Evolutionary conservation across 768 basidiomycete species (phyloP), one percentile per base, ranked within the genome.

Genomic region (Lactarius sp.): DNA sequence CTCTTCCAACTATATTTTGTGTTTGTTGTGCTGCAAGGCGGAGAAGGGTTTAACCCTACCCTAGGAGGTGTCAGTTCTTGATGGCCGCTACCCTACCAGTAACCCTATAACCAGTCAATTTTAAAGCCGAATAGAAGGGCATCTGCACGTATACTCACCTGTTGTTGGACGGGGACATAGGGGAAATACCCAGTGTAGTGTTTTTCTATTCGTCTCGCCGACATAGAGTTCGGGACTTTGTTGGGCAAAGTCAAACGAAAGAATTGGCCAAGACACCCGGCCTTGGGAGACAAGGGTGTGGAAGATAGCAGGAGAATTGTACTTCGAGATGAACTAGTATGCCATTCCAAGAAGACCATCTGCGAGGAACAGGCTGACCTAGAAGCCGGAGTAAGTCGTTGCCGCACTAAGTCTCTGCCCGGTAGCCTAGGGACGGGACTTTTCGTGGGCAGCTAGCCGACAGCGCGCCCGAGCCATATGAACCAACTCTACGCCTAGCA

Each of bases 191-290:
- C 63, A 16, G 52, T 22, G 56, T 58, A 64, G 39, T 53, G 51
- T 37, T 53, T 53, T 52, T 50, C 13, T 22, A 57, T 64, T 64
- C 27, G 47, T 51, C 34, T 52, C 58, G 36, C 63, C 63, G 46
- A 64, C 14, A 27, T 14, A 31, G 37, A 64, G 53, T 42, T 83
- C 81, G 18, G 80, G 77, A 31, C 75, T 76, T 18, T 72, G 70
- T 13, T 73, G 33, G 9, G 78, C 69, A 55, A 85, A 74, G 64
- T 80, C 79, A 68, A 85, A 77, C 31, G 78, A 76, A 65, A 85
- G 83, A 65, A 77, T 72, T 52, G 76, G 68, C 44, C 76, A 66
- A 8, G 73, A 61, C 1, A 75, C 70, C 50, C 66, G 61, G 18
- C 71, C 71, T 51, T 80, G 73, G 18, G 73, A 68, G 18, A 80